phyloP scores from a whole-genome alignment of 2,329 filamentous ascomycete genomes.

The Pestalotiopsis sp. region DNA sequence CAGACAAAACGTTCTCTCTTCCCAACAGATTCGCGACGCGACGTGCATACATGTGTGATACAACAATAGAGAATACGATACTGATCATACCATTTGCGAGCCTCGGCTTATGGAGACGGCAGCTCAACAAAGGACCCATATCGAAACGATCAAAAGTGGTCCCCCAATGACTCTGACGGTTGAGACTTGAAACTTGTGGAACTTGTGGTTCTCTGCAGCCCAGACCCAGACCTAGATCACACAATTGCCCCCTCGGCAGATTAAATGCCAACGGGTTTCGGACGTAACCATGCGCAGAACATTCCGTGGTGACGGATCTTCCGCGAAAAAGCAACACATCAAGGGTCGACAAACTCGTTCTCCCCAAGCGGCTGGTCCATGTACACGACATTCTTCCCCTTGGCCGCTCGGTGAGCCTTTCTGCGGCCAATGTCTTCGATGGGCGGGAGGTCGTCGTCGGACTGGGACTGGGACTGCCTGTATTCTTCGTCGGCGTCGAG shows the following conservation, averaged over 20 bases:
- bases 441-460: background rate
- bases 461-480: background rate
- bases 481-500: background rate
- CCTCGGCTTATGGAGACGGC: background rate
- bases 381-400: background rate
- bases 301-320: too few species aligned
- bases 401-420: background rate
- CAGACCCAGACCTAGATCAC: too few species aligned
- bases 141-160: background rate
- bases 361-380: background rate
- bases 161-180: background rate
- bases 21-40: background rate
- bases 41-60: background rate
- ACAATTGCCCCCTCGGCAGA: too few species aligned
- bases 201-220: background rate
- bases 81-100: background rate
- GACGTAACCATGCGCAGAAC: background rate
- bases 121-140: background rate
- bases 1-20: background rate
- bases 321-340: background rate
- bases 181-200: background rate
- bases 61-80: background rate
- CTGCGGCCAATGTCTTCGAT: background rate
- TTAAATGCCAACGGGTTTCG: background rate
- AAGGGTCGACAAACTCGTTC: background rate